Evolutionary conservation across 148 eudicot genomes (phyloP), one percentile per base, ranked within the genome.

Genomic region (Talinum fruticosum): DNA sequence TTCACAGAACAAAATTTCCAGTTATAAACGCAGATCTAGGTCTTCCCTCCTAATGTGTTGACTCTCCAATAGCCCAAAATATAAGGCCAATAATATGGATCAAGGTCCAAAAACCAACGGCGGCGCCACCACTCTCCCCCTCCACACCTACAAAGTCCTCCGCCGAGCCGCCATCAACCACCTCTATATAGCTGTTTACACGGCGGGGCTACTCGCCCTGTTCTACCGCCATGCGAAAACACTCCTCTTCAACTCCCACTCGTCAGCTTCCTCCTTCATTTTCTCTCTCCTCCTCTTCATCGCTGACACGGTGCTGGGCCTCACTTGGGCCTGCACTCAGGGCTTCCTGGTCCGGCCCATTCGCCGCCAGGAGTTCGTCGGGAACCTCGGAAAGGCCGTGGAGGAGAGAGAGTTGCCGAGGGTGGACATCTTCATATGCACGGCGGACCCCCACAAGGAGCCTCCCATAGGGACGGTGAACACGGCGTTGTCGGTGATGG

Each of bases 401-500:
- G 67, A 14, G 14, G 33, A 54, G 23, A n/a, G 30, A 4, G 87
- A 84, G 59, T 79, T 80, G 30, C 95, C 97, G 8, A 72, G 72
- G 2, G 26, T 92, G 33, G 98, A 94, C 76, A 81, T 94, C 49
- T 92, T 92, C 77, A 84, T 94, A 45, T 94, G 98, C 75, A 94
- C 98, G 15, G 97, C 98, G 0, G 98, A 94, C 59, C 97, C 97
- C 0, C 71, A 82, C 51, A 94, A 90, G 75, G 97, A 94, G 75
- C 98, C 98, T 8, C 98, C 97, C 10, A 77, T 92, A 33, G 87
- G 82, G 38, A 93, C 89, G 6, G 91, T 87, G 0, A 92, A 92
- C 83, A 92, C 98, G 5, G 95, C 93, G 8, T 66, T 94, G 72
- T 89, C 98, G 21, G 97, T 94, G 19, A 76, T 94, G 98, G 91